phyloP scores from a whole-genome alignment of 805 yeast genomes.

The Saccharomycopsis schoenii region DNA sequence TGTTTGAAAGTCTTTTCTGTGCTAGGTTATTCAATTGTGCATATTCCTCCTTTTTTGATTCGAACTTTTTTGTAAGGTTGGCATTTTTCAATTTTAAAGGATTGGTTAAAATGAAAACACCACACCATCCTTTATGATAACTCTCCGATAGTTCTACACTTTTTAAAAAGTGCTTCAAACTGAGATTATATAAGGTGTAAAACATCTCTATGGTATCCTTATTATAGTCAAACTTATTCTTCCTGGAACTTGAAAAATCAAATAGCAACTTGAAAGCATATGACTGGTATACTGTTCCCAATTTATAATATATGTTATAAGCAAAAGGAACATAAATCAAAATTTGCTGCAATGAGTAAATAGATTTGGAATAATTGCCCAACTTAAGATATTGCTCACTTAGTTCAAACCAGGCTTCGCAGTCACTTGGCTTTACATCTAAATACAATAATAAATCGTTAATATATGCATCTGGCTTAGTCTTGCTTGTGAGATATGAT shows the following conservation, averaged over 20 bases:
- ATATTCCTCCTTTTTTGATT: slow-evolving; percentile 22
- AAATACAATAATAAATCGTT: slow-evolving; percentile 43
- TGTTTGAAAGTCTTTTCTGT: slow-evolving; percentile 26
- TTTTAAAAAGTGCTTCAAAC: slow-evolving; percentile 47
- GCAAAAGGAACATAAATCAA: slow-evolving; percentile 60
- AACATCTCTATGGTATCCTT: slow-evolving; percentile 12
- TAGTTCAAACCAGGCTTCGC: slow-evolving; percentile 70
- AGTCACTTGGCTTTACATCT: slow-evolving; percentile 63
- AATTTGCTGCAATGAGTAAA: slow-evolving; percentile 61
- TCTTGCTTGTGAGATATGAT: slow-evolving; percentile 17
- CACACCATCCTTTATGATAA: slow-evolving; percentile 67
- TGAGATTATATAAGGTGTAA: slow-evolving; percentile 12
- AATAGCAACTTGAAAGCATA: slow-evolving; percentile 12
- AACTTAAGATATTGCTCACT: slow-evolving; percentile 48
- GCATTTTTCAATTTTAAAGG: slow-evolving; percentile 21
- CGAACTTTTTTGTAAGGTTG: slow-evolving; percentile 20
- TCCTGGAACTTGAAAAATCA: slow-evolving; percentile 7
- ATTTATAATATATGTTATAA: slow-evolving; percentile 50
- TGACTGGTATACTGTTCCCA: slow-evolving; percentile 43
- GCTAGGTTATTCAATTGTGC: slow-evolving; percentile 31
- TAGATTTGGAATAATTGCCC: slow-evolving; percentile 60
- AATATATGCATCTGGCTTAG: slow-evolving; percentile 34
- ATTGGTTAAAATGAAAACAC: slow-evolving; percentile 36
- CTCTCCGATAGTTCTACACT: slow-evolving; percentile 68
- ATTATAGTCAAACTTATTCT: slow-evolving; percentile 9